Evolutionary conservation across 495 filamentous ascomycete genomes (phyloP), one percentile per base, ranked within the genome.

Genomic region (Neurospora pannonica): DNA sequence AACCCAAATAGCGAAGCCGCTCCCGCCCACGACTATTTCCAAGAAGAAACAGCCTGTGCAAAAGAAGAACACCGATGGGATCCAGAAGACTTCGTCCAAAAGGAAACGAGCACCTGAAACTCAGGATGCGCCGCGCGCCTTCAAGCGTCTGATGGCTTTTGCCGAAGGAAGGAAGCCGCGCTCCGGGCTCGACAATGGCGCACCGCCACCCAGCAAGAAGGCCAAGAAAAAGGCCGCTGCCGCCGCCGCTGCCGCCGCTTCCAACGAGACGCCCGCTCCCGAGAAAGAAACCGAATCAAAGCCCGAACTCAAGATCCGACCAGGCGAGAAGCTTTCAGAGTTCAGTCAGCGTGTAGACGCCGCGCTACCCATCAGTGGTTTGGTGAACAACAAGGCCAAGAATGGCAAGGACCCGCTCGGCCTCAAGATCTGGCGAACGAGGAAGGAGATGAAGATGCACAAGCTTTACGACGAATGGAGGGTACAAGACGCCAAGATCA

Each of bases 291-390:
- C 38, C 17, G 54, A 70, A 15, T n/a, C n/a, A 37, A 70, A 76
- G 13, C 38, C 71, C 2, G 79, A 83, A 8, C 75, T 88, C 6
- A 92, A 86, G 70, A 97, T 99, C 71, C 85, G 88, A 13, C 94
- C 94, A 0, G 92, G 93, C 24, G 96, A 99, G 82, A 86, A 87
- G 36, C 84, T 99, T 74, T 89, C 89, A 2, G 93, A 96, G 73
- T 99, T 97, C 80, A 84, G 89, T 3, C 91, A 92, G 46, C 90
- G 96, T 7, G 96, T 99, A 9, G 91, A 98, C 78, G 92, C 93
- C 37, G 91, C 93, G 3, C 83, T 99, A 31, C 96, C 96, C 0
- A 80, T 99, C 11, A 83, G 89, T 21, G 88, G 86, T 0, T 82
- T 92, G 75, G 88, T 91, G 24, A 87, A 82, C 76, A 87, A 88